A percentile compares a stretch with the other conserved stretches of the same genome.
These are phyloP conservation scores for Fragosphaeria purpurea DNA, from an alignment of 2,329 filamentous ascomycete species.

Conservation along the genomic window DNA sequence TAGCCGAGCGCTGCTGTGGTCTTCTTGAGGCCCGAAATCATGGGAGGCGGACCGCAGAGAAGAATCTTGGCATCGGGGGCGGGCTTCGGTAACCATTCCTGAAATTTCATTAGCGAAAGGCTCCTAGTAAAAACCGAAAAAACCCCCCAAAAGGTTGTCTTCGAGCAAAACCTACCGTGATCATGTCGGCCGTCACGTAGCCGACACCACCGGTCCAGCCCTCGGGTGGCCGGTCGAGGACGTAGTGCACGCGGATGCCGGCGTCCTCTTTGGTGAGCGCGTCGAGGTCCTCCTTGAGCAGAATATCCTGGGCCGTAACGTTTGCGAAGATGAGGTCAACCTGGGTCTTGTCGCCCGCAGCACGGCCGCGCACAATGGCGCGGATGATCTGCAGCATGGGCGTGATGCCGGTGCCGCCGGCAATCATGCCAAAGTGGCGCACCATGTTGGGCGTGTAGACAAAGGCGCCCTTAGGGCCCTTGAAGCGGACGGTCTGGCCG, in stretches of 20 bases:
- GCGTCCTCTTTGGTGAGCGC: slow-evolving; percentile 64
- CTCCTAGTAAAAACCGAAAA: neutral
- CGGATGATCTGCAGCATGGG: slow-evolving; percentile 96
- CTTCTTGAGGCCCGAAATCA: slow-evolving; percentile 97
- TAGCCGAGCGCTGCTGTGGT: slow-evolving; percentile 79
- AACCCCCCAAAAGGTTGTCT: neutral
- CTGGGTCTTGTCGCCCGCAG: slow-evolving; percentile 72
- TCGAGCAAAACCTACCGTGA: slow-evolving; percentile 44
- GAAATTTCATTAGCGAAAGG: slow-evolving; percentile 18
- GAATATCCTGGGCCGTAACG: slow-evolving; percentile 83
- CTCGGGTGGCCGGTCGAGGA: slow-evolving; percentile 90
- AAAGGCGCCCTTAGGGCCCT: slow-evolving; percentile 94
- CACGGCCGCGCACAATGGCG: slow-evolving; percentile 74
- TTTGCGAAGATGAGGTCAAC: slow-evolving; percentile 96
- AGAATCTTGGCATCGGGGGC: slow-evolving; percentile 86
- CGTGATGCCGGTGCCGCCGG: slow-evolving; percentile 93
- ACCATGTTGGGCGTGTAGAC: slow-evolving; percentile 97
- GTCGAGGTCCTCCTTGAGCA: slow-evolving; percentile 88
- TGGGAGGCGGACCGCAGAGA: slow-evolving; percentile 89
- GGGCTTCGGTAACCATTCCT: slow-evolving; percentile 74
- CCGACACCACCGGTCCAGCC: slow-evolving; percentile 87
- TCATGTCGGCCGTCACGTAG: slow-evolving; percentile 93
- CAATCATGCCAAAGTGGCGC: slow-evolving; percentile 93
- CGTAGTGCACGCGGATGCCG: slow-evolving; percentile 83
- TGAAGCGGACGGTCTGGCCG: slow-evolving; percentile 80